Conservation (phyloP, 2,329 filamentous ascomycete genomes). For the Metarhizium anisopliae region DNA sequence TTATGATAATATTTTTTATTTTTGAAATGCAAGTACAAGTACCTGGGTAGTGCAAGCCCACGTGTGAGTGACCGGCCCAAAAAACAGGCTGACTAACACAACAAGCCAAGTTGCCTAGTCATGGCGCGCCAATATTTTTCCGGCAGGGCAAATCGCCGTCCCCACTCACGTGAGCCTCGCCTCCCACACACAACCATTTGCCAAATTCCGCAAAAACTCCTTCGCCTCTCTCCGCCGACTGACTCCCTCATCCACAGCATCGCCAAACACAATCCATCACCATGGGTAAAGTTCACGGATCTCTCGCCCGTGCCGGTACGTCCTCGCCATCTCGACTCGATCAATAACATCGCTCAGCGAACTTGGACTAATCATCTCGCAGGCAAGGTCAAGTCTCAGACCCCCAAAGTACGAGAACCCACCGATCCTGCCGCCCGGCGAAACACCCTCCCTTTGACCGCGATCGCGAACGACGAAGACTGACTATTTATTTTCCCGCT, state of each 20-base stretch:
- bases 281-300: conserved; percentile 93
- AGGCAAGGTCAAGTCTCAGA: conserved; percentile 97
- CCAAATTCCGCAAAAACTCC: conserved; percentile 27
- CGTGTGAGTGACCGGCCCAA: background rate
- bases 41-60: too few species aligned
- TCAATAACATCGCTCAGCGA: background rate
- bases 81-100: background rate
- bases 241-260: conserved; percentile 27
- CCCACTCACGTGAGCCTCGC: conserved; percentile 28
- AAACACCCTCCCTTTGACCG: background rate
- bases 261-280: conserved; percentile 35
- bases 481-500: conserved; percentile 14
- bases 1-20: too few species aligned
- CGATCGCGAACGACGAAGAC: conserved; percentile 18
- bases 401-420: conserved; percentile 63
- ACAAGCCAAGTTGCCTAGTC: too few species aligned
- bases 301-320: conserved; percentile 72
- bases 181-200: conserved; percentile 29
- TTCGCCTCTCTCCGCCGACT: conserved; percentile 13
- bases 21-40: too few species aligned
- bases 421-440: conserved; percentile 6
- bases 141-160: conserved; percentile 21
- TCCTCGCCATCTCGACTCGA: conserved; percentile 7
- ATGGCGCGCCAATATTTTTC: conserved; percentile 16
- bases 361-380: conserved; percentile 38